phyloP scores from a whole-genome alignment of 2,329 filamentous ascomycete genomes.

The Ascochyta lentis region DNA sequence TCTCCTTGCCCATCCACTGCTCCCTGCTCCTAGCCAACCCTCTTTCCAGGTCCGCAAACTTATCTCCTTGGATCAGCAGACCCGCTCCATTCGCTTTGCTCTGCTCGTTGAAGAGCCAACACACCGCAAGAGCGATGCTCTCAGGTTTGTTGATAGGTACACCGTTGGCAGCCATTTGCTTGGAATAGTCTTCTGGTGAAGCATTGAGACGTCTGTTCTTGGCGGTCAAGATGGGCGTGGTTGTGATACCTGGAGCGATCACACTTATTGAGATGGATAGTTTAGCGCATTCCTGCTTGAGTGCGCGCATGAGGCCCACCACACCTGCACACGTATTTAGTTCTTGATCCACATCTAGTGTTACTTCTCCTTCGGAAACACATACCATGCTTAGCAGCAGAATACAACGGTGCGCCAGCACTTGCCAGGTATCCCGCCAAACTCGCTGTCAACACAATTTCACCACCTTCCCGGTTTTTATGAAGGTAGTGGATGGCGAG shows the following conservation, averaged over 20 bases:
- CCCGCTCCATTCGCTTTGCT: conserved; percentile 55
- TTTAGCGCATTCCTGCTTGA: conserved; percentile 58
- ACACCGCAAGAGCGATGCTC: conserved; percentile 54
- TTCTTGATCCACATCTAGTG: background rate
- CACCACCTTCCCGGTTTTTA: conserved; percentile 51
- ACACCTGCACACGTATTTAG: conserved; percentile 37
- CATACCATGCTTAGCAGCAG: conserved; percentile 58
- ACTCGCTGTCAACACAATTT: conserved; percentile 57
- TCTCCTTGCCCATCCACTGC: conserved; percentile 59
- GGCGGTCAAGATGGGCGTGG: conserved; percentile 53
- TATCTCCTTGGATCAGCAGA: conserved; percentile 54
- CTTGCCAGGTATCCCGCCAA: conserved; percentile 58
- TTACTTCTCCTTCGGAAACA: background rate
- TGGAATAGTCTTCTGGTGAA: conserved; percentile 50
- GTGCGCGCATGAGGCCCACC: conserved; percentile 58
- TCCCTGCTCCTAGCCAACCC: conserved; percentile 55
- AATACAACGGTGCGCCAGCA: conserved; percentile 57
- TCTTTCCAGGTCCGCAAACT: conserved; percentile 53
- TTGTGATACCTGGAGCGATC: conserved; percentile 58
- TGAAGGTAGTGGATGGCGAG: conserved; percentile 57
- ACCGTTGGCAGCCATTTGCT: conserved; percentile 52
- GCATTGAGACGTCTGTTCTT: conserved; percentile 40
- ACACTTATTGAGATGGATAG: conserved; percentile 55
- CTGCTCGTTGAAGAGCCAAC: conserved; percentile 54
- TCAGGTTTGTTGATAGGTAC: conserved; percentile 58